Conservation (phyloP, 192 early-diverging fungal species). For the Chytriomyces sp. region DNA sequence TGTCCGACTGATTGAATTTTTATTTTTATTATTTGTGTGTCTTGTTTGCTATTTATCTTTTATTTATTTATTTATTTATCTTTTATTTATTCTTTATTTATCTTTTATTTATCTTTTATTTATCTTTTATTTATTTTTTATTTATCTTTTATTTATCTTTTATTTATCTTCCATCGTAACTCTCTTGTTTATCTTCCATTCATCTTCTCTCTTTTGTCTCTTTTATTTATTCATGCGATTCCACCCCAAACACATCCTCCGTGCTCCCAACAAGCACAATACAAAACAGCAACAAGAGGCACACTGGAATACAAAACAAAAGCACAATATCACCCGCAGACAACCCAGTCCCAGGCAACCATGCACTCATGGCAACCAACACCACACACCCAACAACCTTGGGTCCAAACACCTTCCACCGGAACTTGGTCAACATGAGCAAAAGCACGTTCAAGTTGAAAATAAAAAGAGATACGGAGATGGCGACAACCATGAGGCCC, state of each 20-base stretch:
- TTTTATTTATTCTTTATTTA: too few relatives aligned
- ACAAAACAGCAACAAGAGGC: background rate
- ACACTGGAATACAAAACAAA: background rate
- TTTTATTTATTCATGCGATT: too few relatives aligned
- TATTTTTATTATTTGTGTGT: too few relatives aligned
- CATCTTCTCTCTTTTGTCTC: too few relatives aligned
- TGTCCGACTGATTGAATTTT: too few relatives aligned
- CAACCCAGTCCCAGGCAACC: background rate
- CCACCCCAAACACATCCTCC: background rate
- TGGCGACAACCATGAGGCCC: background rate
- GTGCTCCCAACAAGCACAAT: background rate
- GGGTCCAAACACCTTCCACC: background rate
- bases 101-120: too few relatives aligned
- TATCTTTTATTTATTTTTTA: too few relatives aligned
- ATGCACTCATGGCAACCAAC: background rate
- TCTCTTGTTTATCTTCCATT: too few relatives aligned
- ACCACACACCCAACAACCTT: background rate
- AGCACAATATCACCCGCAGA: constrained; percentile 1
- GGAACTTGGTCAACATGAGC: background rate
- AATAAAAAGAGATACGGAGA: constrained; percentile 1
- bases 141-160: too few relatives aligned
- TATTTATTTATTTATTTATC: too few relatives aligned
- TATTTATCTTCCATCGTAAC: too few relatives aligned
- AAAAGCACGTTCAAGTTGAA: background rate
- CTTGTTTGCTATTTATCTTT: too few relatives aligned